phyloP scores from a whole-genome alignment of 306 rosid genomes.

The Myrica gale region DNA sequence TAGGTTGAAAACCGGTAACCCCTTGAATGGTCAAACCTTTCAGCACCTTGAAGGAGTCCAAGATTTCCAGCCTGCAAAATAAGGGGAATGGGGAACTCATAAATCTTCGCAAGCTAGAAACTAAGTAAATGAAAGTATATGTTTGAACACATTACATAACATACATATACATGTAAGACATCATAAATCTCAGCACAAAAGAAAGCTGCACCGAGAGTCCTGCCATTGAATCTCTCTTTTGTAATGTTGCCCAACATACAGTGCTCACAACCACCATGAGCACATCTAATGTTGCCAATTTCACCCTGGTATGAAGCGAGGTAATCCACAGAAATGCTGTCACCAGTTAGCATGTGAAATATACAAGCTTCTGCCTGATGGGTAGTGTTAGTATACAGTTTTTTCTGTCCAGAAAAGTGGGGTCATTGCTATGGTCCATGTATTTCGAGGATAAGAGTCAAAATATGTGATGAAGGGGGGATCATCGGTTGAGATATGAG shows the following conservation, averaged over 20 bases:
- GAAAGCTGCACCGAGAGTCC: not conserved
- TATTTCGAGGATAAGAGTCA: no score
- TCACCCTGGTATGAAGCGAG: no score
- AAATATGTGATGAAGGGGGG: no score
- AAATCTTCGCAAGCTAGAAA: constrained; percentile 13
- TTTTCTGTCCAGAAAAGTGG: no score
- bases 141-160: no score
- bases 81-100: not conserved
- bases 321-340: no score
- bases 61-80: constrained; percentile 66
- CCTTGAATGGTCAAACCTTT: constrained; percentile 71
- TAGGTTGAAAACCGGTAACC: constrained; percentile 91
- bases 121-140: not conserved
- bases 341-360: no score
- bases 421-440: no score
- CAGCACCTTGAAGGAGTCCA: constrained; percentile 91
- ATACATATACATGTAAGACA: not conserved
- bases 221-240: no score
- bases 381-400: not conserved
- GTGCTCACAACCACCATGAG: not conserved
- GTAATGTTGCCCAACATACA: not conserved
- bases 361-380: not conserved
- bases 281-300: no score
- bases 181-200: constrained; percentile 1
- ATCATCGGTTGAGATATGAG: not conserved